Evolutionary conservation across 2,329 filamentous ascomycete species (phyloP).

Genomic region (Cadophora luteo-olivacea): DNA sequence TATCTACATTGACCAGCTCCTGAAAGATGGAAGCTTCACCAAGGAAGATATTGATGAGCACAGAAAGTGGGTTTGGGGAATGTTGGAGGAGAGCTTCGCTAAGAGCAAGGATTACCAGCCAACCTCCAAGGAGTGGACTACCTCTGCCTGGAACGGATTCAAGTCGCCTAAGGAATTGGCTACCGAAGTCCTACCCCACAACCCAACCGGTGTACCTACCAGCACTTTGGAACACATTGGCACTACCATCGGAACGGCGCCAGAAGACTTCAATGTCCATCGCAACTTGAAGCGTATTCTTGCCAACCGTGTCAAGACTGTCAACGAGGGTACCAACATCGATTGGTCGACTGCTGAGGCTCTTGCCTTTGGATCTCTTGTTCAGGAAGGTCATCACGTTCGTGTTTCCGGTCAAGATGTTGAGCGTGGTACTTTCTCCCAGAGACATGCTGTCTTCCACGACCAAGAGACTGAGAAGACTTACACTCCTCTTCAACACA

Average conservation of each 20-base stretch:
- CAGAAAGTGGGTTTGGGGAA: conserved; percentile 99
- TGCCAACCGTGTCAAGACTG: conserved; percentile 85
- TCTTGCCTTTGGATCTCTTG: conserved; percentile 89
- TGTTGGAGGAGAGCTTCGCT: conserved; percentile 97
- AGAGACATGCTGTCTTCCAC: conserved; percentile 95
- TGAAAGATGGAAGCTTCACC: conserved; percentile 92
- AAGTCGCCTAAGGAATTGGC: conserved; percentile 98
- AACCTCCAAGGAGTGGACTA: conserved; percentile 97
- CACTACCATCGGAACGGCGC: conserved; percentile 76
- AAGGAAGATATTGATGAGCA: conserved; percentile 98
- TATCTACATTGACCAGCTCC: conserved; percentile 89
- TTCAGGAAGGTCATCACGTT: conserved; percentile 93
- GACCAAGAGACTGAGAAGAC: conserved; percentile 95
- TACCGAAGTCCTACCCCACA: conserved; percentile 90
- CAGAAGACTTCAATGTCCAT: conserved; percentile 88
- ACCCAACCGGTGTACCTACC: conserved; percentile 79
- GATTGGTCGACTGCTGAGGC: conserved; percentile 98
- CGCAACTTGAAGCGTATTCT: conserved; percentile 98
- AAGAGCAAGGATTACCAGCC: conserved; percentile 98
- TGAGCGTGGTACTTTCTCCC: conserved; percentile 98
- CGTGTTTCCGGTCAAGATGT: conserved; percentile 98
- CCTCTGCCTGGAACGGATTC: conserved; percentile 98
- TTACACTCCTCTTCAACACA: conserved; percentile 89
- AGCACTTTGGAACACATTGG: conserved; percentile 83
- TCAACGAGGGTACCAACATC: conserved; percentile 90